Evolutionary conservation across 441 rosid genomes (phyloP), one percentile per base, ranked within the genome.

Genomic region (Eutrema salsugineum): DNA sequence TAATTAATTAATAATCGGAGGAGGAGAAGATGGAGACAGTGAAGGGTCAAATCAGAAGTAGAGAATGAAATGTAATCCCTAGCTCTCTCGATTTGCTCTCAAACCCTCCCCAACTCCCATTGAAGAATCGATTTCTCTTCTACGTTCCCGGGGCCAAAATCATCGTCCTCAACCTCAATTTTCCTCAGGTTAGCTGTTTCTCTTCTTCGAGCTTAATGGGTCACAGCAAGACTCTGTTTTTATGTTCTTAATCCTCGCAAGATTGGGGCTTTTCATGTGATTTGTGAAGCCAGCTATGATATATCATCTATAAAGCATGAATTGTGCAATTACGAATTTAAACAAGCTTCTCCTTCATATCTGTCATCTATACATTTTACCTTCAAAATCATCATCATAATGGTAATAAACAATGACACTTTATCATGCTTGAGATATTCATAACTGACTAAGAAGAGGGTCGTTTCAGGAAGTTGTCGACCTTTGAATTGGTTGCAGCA

Each of bases 91-190:
- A 65, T 40, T 20, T 48, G 56, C 28, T 56, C 28, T 11, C 63
- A 19, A 53, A 87, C 72, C 64, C 64, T 87, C 60, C 73, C 81
- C 64, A 83, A 20, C 1, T 24, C 27, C 27, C 27, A 24, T 24
- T 72, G 93, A 92, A 86, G 85, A 89, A 81, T 64, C 86, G 85
- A 8, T 91, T 70, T 78, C 86, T 86, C 55, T 88, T 84, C 80
- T 87, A 96, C 9, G 88, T 83, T 40, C 91, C n/a, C n/a, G n/a
- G n/a, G n/a, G n/a, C 87, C 73, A 84, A 85, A 74, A 86, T 79
- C 75, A 86, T 88, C 20, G 63, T 88, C 66, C 88, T 90, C 49
- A 86, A 85, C 82, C 79, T 87, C 65, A 79, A 83, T 62, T 86
- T 86, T 35, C 87, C 90, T 64, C 94, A 86, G 96, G 96, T 93